Base-by-base conservation (phyloP, 2,329 filamentous ascomycete species). In the Colletotrichum sansevieriae region DNA sequence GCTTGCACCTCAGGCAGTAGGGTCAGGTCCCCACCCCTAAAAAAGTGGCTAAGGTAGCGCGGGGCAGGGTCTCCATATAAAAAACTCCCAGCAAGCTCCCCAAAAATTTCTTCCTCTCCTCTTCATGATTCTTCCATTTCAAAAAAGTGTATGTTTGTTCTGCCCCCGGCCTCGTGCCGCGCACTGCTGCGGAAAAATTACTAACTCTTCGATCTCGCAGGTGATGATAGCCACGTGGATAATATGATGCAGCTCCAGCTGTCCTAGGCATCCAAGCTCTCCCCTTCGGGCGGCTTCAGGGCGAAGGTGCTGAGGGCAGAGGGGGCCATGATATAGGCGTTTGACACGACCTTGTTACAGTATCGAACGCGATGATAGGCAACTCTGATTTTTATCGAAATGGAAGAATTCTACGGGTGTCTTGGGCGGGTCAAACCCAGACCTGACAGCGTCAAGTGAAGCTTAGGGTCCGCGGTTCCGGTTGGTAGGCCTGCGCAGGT, bases 211-310 rank as follows among this genome's bases (percentile, higher is more conserved):
- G 62, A 74, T 73, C 70, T 57, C 58, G 3, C 77, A 98, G 94
- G 97, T 98, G 95, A 99, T 98, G 96, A 99, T 97, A 97, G 93
- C 93, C 89, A 93, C 90, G 95, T 98, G 96, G 91, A 90, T 82
- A 85, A 90, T 90, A 93, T 97, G 96, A 98, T 86, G 85, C 80
- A 81, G 86, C 87, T 92, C 86, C 85, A 86, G 84, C 83, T 86
- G 83, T 82, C 83, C 86, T 84, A 86, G 85, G 84, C 87, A 84
- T 84, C 83, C 84, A 87, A 88, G 92, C 93, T 95, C 95, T 98
- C 92, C 91, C 90, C 89, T 89, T 83, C 87, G 83, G 84, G 67
- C 90, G 92, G 95, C 94, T 92, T 80, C 94, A 98, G 96, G 87
- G 95, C 93, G 91, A 86, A 86, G 87, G 83, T 83, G 87, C 89